Conservation (phyloP, 768 basidiomycete species). For the Tricholomella constricta region DNA sequence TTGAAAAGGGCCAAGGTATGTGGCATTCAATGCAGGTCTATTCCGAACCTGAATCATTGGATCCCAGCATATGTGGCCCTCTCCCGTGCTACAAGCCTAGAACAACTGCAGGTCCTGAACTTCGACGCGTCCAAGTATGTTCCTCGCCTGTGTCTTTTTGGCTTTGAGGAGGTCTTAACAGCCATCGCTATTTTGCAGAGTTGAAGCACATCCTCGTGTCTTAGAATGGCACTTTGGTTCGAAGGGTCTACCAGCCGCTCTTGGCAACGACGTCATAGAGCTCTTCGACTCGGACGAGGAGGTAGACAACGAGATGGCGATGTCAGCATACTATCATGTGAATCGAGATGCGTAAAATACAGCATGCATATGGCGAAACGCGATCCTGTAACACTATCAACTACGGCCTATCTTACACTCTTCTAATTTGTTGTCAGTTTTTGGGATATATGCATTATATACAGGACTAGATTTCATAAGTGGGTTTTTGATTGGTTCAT, state of each 20-base stretch:
- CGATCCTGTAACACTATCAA: neutral
- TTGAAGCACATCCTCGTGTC: conserved; percentile 65
- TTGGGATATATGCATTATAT: neutral
- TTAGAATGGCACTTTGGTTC: conserved; percentile 48
- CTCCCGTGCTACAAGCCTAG: conserved; percentile 72
- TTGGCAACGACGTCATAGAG: conserved; percentile 12
- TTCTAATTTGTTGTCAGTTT: neutral
- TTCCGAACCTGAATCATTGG: neutral
- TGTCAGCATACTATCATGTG: conserved; percentile 32
- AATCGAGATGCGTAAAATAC: neutral
- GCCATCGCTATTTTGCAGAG: conserved; percentile 37
- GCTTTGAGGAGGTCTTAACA: neutral
- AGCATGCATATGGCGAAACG: neutral
- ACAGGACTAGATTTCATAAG: too few relatives aligned
- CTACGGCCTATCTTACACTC: neutral
- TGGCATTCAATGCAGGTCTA: neutral
- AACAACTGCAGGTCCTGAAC: conserved; percentile 61
- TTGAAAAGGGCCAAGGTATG: conserved; percentile 80
- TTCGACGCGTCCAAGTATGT: conserved; percentile 62
- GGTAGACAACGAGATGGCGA: conserved; percentile 39
- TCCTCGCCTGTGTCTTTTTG: neutral
- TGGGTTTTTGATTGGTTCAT: neutral
- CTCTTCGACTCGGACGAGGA: conserved; percentile 29
- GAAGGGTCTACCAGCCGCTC: neutral
- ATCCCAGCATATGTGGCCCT: conserved; percentile 70